Conservation (phyloP, 768 basidiomycete species). For the Imleria badia region DNA sequence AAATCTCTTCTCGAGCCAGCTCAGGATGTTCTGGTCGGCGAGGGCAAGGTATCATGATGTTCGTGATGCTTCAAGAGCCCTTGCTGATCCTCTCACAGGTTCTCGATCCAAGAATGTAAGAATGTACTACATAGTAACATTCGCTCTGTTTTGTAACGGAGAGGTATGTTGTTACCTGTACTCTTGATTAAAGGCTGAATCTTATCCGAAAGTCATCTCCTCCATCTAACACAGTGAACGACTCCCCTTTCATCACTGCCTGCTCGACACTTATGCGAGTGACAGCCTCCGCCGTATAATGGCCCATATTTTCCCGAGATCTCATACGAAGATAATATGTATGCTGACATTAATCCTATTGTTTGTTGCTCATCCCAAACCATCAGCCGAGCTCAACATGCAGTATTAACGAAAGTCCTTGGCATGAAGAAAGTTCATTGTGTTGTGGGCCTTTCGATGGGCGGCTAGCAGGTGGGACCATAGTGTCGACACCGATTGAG, state of each 20-base stretch:
- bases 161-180: slow-evolving; percentile 39
- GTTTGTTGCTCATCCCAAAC: background rate
- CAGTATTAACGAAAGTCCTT: slow-evolving; percentile 47
- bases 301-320: slow-evolving; percentile 59
- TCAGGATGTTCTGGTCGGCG: slow-evolving; percentile 48
- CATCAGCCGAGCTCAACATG: slow-evolving; percentile 52
- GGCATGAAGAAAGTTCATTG: slow-evolving; percentile 44
- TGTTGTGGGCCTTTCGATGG: slow-evolving; percentile 59
- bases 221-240: slow-evolving; percentile 55
- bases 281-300: slow-evolving; percentile 52
- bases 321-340: slow-evolving; percentile 62
- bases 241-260: background rate
- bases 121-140: slow-evolving; percentile 57
- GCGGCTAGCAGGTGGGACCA: slow-evolving; percentile 46
- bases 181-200: too few species aligned
- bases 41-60: slow-evolving; percentile 41
- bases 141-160: slow-evolving; percentile 58
- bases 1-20: slow-evolving; percentile 28
- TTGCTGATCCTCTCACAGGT: slow-evolving; percentile 32
- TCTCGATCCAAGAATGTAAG: slow-evolving; percentile 46
- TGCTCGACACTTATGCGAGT: background rate
- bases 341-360: background rate
- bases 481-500: too few species aligned
- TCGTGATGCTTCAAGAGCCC: too few species aligned
- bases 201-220: slow-evolving; percentile 45